A percentile compares a stretch with the other conserved stretches of the same genome.
Conservation (phyloP, 352 stramenopile genomes). For the Pythium angustatum region DNA sequence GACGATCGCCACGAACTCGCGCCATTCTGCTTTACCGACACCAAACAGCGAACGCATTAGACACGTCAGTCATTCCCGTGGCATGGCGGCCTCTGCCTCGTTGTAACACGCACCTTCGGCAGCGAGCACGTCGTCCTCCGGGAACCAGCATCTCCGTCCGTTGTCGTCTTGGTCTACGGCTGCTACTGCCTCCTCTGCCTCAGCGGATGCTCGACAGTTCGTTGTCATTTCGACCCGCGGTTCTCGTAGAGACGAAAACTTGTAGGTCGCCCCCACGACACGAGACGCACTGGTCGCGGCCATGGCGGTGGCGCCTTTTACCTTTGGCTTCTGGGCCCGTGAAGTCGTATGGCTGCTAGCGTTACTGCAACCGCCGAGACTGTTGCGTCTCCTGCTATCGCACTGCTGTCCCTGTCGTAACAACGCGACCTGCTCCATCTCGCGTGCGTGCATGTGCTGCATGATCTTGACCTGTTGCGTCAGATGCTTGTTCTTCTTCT, state of each 20-base stretch:
- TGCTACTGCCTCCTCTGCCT: too few species aligned
- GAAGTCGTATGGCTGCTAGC: background rate
- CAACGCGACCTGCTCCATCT: conserved; percentile 39
- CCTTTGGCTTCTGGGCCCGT: background rate
- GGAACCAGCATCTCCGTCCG: background rate
- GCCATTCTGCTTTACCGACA: conserved; percentile 34
- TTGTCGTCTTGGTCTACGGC: background rate
- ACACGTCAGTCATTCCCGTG: background rate
- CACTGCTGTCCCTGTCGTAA: background rate
- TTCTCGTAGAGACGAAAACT: conserved; percentile 2
- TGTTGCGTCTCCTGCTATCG: conserved; percentile 9
- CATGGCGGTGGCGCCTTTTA: background rate
- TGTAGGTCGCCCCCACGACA: conserved; percentile 1
- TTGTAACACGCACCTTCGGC: conserved; percentile 13
- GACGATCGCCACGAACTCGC: conserved; percentile 54
- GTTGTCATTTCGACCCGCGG: too few species aligned
- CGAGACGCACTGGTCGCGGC: background rate
- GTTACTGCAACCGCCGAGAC: conserved; percentile 17
- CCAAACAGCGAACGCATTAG: background rate
- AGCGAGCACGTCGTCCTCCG: conserved; percentile 19
- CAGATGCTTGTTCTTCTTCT: conserved; percentile 40
- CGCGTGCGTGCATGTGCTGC: conserved; percentile 48
- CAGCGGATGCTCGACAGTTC: too few species aligned
- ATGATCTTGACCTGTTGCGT: conserved; percentile 58
- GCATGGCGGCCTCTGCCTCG: too few species aligned